Percentiles rank a stretch among this genome's conserved stretches.
Conservation (phyloP, 2,329 filamentous ascomycete species). For the Chrysosporium queenslandicum region DNA sequence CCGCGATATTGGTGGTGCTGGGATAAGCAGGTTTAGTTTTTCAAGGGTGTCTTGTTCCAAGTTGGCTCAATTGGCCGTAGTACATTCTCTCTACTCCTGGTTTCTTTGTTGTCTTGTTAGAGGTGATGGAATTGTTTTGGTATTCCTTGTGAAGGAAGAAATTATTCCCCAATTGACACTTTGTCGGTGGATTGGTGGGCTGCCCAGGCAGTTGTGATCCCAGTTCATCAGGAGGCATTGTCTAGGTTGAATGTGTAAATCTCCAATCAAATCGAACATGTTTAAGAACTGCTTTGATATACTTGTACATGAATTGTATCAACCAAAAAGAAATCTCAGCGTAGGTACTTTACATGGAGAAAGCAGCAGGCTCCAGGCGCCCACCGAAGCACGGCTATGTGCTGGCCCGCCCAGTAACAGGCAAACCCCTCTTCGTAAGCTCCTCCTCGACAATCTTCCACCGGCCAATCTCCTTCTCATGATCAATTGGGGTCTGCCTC, state of each 20-base stretch:
- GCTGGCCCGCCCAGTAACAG: constrained; percentile 30
- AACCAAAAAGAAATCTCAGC: not conserved
- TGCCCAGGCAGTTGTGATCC: too few relatives aligned
- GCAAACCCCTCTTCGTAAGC: constrained; percentile 52
- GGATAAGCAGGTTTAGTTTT: not conserved
- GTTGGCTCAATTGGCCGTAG: too few relatives aligned
- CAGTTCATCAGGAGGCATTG: not conserved
- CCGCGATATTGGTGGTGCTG: not conserved
- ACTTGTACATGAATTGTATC: not conserved
- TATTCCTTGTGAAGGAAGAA: too few relatives aligned
- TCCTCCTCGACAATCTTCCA: constrained; percentile 72
- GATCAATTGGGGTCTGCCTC: constrained; percentile 60
- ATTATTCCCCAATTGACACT: too few relatives aligned
- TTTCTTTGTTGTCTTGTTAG: too few relatives aligned
- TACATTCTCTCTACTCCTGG: too few relatives aligned
- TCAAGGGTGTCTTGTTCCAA: too few relatives aligned
- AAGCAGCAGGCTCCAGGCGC: not conserved
- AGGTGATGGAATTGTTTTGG: too few relatives aligned
- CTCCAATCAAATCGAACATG: not conserved
- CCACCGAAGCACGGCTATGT: not conserved
- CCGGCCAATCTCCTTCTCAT: constrained; percentile 60
- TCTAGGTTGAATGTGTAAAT: too few relatives aligned
- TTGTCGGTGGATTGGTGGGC: too few relatives aligned
- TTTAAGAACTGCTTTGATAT: constrained; percentile 1
- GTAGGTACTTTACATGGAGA: constrained; percentile 1